Conservation (phyloP, 768 basidiomycete species). For the Daedalea quercina region DNA sequence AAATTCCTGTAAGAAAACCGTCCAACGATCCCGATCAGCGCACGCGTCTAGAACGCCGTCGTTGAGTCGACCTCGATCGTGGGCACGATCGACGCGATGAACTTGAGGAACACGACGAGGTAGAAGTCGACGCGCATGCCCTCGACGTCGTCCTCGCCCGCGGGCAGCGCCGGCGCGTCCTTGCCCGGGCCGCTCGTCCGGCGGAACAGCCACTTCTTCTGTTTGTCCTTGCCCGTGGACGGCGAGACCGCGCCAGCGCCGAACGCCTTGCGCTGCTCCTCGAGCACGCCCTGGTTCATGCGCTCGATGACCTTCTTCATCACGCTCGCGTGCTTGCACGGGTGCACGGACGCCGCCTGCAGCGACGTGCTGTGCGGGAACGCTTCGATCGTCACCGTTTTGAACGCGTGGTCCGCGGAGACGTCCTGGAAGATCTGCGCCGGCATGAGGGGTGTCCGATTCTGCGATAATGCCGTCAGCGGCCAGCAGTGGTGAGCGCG, state of each 20-base stretch:
- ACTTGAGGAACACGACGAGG: conserved; percentile 97
- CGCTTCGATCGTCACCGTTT: conserved; percentile 97
- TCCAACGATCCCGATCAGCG: not conserved
- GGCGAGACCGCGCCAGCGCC: conserved; percentile 22
- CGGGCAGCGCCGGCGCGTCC: conserved; percentile 30
- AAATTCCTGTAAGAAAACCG: not conserved
- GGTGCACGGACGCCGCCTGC: conserved; percentile 91
- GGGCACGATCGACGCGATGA: conserved; percentile 97
- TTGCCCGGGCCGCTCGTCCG: conserved; percentile 55
- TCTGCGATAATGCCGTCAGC: conserved; percentile 36
- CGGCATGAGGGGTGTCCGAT: conserved; percentile 82
- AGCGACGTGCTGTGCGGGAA: conserved; percentile 91
- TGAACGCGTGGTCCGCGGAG: conserved; percentile 93
- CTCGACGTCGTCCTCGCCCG: conserved; percentile 68
- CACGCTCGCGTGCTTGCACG: conserved; percentile 97
- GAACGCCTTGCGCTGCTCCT: conserved; percentile 53
- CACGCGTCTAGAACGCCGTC: conserved; percentile 34
- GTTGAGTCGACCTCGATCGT: conserved; percentile 98
- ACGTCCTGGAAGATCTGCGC: conserved; percentile 96
- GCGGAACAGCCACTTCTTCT: conserved; percentile 84
- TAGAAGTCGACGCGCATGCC: conserved; percentile 98
- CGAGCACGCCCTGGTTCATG: conserved; percentile 87
- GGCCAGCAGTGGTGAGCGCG: not conserved
- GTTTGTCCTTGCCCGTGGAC: conserved; percentile 36
- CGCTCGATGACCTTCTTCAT: conserved; percentile 99